Percentiles rank a stretch among this genome's conserved stretches.
Evolutionary conservation across 306 rosid genomes (phyloP).

Genomic region (Canavalia gladiata): DNA sequence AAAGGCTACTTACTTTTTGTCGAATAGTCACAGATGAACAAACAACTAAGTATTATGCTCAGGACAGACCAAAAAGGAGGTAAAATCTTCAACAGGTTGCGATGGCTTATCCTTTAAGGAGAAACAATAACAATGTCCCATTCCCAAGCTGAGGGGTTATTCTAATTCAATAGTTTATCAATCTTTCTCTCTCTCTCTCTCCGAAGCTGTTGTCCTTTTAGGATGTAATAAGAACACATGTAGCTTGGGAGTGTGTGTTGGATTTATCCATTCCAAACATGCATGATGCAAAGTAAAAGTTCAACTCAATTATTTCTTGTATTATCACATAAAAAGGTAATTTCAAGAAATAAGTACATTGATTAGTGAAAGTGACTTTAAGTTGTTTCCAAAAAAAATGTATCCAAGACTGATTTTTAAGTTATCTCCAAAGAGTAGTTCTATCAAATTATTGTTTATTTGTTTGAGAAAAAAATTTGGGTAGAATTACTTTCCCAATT

Average conservation of each 20-base stretch:
- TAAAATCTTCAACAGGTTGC: not conserved
- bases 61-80: conserved; percentile 36
- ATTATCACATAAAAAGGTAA: too few relatives aligned
- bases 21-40: conserved; percentile 10
- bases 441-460: too few relatives aligned
- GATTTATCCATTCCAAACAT: not conserved
- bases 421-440: too few relatives aligned
- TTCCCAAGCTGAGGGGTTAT: not conserved
- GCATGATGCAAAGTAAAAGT: too few relatives aligned
- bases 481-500: too few relatives aligned
- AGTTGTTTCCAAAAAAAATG: too few relatives aligned
- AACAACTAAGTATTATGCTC: not conserved
- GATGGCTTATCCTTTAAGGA: conserved; percentile 5
- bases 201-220: not conserved
- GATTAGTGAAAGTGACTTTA: too few relatives aligned
- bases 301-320: too few relatives aligned
- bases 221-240: not conserved
- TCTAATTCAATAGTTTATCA: not conserved
- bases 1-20: conserved; percentile 42
- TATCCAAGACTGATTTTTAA: too few relatives aligned
- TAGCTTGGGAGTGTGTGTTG: not conserved
- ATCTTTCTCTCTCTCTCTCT: not conserved
- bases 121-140: conserved; percentile 21
- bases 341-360: too few relatives aligned
- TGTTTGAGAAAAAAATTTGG: too few relatives aligned